Evolutionary conservation across 768 basidiomycete genomes (phyloP), one percentile per base, ranked within the genome.

Genomic region (Xerocomus potaroensis): DNA sequence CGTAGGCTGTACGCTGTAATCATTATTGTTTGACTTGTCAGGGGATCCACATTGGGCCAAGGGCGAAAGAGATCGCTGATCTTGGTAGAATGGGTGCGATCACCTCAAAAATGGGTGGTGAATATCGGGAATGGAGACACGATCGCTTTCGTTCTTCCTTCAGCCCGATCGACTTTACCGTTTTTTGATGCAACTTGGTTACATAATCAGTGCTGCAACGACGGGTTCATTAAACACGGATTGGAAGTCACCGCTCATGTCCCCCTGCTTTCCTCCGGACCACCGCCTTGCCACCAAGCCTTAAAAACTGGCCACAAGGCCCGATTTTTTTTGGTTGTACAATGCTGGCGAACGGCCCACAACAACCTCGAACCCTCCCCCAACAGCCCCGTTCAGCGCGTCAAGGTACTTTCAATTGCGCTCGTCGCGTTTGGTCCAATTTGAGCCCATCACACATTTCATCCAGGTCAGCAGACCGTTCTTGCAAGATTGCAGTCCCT

Each of bases 401-500:
- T 36, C 59, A 36, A 60, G 58, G 59, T 60, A 38, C 14, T 30
- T 43, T 44, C 22, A n/a, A 8, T 29, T 46, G 15, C 36, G 19
- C 26, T 35, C 38, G 22, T 41, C 49, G 46, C 41, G 41, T 52
- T 56, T 45, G 22, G 24, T 36, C 26, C 36, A 1, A 21, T 39
- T 40, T 53, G 29, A 54, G 9, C 32, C 40, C 29, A 27, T 41
- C 14, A 33, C 36, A 24, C 22, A 15, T 19, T 8, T 23, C 24
- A n/a, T n/a, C 14, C 39, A 69, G 67, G 65, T 45, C 68, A 71
- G 51, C 67, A 65, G 24, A 68, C 69, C 37, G 71, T 80, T 21
- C 57, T 80, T 24, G 67, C 78, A 24, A 75, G 78, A 36, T 55
- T 81, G 26, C 80, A 81, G 43, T 71, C 72, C 10, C 61, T 81